These are phyloP conservation scores for Scedosporium dehoogii DNA, from an alignment of 2,329 filamentous ascomycete species.

Conservation along the genomic window DNA sequence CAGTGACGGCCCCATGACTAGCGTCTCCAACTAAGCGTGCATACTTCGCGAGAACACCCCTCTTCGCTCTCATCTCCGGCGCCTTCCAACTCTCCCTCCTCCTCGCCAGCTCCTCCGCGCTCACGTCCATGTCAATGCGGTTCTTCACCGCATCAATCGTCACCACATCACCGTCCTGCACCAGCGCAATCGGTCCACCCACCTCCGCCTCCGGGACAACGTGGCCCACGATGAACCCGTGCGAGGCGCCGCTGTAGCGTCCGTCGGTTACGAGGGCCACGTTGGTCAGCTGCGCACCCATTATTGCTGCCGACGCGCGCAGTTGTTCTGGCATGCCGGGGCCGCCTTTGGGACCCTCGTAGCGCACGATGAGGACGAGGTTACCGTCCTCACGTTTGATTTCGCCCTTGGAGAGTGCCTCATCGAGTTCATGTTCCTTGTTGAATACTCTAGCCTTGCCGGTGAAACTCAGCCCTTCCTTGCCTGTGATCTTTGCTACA, in stretches of 20 bases:
- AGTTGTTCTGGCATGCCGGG: slow-evolving; percentile 96
- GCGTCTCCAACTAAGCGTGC: slow-evolving; percentile 80
- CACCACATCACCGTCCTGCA: slow-evolving; percentile 69
- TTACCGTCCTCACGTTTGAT: slow-evolving; percentile 52
- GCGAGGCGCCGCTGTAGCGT: slow-evolving; percentile 75
- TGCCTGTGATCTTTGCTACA: slow-evolving; percentile 93
- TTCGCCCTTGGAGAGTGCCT: slow-evolving; percentile 62
- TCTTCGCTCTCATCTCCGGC: slow-evolving; percentile 62
- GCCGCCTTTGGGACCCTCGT: slow-evolving; percentile 87
- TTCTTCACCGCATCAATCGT: slow-evolving; percentile 81
- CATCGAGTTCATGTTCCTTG: slow-evolving; percentile 71
- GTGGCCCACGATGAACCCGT: slow-evolving; percentile 91
- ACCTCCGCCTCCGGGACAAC: slow-evolving; percentile 84
- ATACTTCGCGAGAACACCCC: slow-evolving; percentile 86
- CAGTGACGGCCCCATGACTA: slow-evolving; percentile 82
- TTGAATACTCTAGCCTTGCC: slow-evolving; percentile 78
- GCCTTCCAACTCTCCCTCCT: slow-evolving; percentile 55
- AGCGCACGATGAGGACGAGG: slow-evolving; percentile 80
- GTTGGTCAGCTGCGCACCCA: slow-evolving; percentile 82
- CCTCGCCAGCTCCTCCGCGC: slow-evolving; percentile 59
- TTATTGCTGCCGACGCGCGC: slow-evolving; percentile 81
- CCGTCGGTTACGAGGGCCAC: slow-evolving; percentile 90
- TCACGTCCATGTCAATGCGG: slow-evolving; percentile 57
- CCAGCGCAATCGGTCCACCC: slow-evolving; percentile 79
- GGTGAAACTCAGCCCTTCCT: slow-evolving; percentile 75